These are phyloP conservation scores for Anthoceros angustus DNA, from an alignment of 225 moss, liverwort and hornwort genomes.

Conservation along the genomic window DNA sequence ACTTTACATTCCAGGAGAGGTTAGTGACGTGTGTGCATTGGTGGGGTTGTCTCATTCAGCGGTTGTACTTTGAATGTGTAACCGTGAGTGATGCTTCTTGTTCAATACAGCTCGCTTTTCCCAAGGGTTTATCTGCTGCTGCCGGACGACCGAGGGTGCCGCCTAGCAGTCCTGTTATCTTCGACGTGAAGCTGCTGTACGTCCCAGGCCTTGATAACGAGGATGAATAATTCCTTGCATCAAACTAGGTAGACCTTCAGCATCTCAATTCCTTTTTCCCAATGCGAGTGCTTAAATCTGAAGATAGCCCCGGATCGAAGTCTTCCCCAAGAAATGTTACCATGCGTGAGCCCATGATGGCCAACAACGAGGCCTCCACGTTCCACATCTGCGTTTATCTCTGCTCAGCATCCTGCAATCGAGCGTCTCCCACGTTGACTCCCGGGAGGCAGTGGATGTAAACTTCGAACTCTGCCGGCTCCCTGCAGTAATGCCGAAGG, in stretches of 20 bases:
- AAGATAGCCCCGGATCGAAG: too few species aligned
- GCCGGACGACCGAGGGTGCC: slow-evolving; percentile 37
- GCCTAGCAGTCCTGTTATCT: slow-evolving; percentile 33
- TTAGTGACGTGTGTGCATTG: neutral
- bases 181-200: slow-evolving; percentile 34
- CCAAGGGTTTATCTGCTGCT: slow-evolving; percentile 23
- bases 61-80: neutral
- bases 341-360: too few species aligned
- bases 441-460: too few species aligned
- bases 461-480: too few species aligned
- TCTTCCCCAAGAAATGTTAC: too few species aligned
- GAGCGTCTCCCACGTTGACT: too few species aligned
- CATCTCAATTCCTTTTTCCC: neutral
- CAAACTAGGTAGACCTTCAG: neutral
- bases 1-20: slow-evolving; percentile 41
- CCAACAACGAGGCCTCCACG: too few species aligned
- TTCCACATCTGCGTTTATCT: too few species aligned
- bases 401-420: too few species aligned
- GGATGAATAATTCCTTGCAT: neutral
- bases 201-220: slow-evolving; percentile 29
- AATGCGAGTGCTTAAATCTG: neutral
- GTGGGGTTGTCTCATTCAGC: neutral
- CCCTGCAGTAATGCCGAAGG: too few species aligned
- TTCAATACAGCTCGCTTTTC: slow-evolving; percentile 24
- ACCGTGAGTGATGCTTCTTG: neutral